Base-by-base conservation (phyloP, 1,139 yeast species). In the Sugiyamaella xylanicola region DNA sequence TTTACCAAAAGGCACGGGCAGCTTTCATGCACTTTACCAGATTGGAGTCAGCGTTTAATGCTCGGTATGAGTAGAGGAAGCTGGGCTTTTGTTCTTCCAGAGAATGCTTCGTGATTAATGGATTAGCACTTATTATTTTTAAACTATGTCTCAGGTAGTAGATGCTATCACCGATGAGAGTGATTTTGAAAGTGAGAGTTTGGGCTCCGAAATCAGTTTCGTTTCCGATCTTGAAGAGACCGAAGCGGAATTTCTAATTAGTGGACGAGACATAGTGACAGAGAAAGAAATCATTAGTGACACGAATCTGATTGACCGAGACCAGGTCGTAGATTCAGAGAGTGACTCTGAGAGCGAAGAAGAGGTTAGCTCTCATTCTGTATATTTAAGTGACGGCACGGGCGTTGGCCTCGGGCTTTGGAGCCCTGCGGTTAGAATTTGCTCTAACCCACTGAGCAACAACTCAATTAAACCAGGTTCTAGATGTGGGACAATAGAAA, bases 351-450 rank as follows among this genome's bases (percentile, higher is more conserved):
- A 25, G 32, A 40, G 15, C 21, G 27, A 19, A 40, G 15, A 5
- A 40, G 44, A 19, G 11, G n/a, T 20, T 17, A n/a, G n/a, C 8
- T 36, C 40, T 20, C 17, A 4, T 11, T n/a, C 25, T 7, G 36
- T 36, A 7, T 46, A 46, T 11, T 13, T 46, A 2, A 46, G 36
- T 25, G 32, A 20, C 16, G 50, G 50, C 16, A 46, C 50, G 20
- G 50, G 50, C 4, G 50, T 46, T 16, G 50, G 42, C n/a, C 19
- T 46, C 21, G 50, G 50, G 3, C 13, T 46, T 15, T 46, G 50
- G 50, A 32, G 36, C 17, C 50, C 50, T 1, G 29, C 50, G 4
- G 35, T 46, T 13, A 36, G 32, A 13, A 40, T 46, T n/a, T 7
- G 29, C 32, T 11, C 15, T 19, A 22, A 8, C 19, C 17, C 37